A percentile compares a stretch with the other conserved stretches of the same genome.
These are phyloP conservation scores for Xylariaceae sp. DNA, from an alignment of 2,329 filamentous ascomycete genomes.

Conservation along the genomic window DNA sequence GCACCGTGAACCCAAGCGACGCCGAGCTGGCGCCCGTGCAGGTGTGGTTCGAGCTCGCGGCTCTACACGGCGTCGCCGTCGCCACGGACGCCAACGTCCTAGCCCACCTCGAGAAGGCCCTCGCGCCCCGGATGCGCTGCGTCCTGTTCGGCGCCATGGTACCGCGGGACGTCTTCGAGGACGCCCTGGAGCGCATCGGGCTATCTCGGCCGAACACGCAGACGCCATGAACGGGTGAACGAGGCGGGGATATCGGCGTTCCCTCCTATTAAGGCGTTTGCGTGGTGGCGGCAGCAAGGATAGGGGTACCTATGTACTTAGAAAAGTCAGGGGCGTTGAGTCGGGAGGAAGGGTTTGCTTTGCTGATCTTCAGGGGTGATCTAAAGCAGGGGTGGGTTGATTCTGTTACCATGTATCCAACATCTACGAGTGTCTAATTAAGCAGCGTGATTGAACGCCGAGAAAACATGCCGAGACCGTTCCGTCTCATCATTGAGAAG, in stretches of 20 bases:
- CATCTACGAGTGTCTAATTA: too few relatives aligned
- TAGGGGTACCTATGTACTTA: too few relatives aligned
- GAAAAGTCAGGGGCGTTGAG: too few relatives aligned
- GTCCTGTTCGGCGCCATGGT: slow-evolving; percentile 47
- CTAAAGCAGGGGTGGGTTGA: too few relatives aligned
- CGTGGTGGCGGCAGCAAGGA: too few relatives aligned
- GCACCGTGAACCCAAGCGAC: slow-evolving; percentile 41
- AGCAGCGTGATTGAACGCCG: too few relatives aligned
- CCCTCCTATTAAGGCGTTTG: neutral
- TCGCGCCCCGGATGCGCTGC: slow-evolving; percentile 44
- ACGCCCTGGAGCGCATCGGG: slow-evolving; percentile 36
- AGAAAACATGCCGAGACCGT: too few relatives aligned
- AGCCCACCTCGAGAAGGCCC: slow-evolving; percentile 38
- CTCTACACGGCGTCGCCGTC: slow-evolving; percentile 37
- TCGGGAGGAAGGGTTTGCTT: too few relatives aligned
- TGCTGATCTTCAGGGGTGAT: too few relatives aligned
- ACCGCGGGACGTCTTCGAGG: slow-evolving; percentile 45
- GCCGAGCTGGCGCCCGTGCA: slow-evolving; percentile 49
- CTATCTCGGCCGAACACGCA: neutral
- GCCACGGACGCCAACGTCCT: slow-evolving; percentile 37
- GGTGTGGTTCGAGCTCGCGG: slow-evolving; percentile 51
- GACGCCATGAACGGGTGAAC: neutral
- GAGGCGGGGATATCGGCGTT: neutral
- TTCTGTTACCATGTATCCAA: too few relatives aligned
- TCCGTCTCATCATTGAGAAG: too few relatives aligned